Conservation (phyloP, 805 yeast species). For the Yarrowia sp. region DNA sequence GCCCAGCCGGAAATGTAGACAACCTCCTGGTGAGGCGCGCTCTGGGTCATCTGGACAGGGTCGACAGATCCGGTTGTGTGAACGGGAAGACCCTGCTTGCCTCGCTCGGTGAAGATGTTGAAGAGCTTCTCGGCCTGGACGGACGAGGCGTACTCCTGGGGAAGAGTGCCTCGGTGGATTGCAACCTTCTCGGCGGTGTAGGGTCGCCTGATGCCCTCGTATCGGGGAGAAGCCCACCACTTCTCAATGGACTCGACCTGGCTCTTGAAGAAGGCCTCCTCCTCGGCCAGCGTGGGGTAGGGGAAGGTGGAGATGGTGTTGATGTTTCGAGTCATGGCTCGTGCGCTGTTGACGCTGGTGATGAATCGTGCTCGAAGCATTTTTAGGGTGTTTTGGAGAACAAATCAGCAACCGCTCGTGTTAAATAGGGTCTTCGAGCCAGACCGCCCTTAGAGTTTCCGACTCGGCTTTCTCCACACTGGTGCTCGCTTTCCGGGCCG, state of each 20-base stretch:
- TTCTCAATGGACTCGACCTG: constrained; percentile 43
- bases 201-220: constrained; percentile 48
- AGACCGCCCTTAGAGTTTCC: constrained; percentile 11
- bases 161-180: constrained; percentile 51
- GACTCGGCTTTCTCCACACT: constrained; percentile 19
- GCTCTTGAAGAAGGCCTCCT: constrained; percentile 36
- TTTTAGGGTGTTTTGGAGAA: background rate
- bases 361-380: constrained; percentile 24
- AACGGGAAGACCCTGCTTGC: constrained; percentile 47
- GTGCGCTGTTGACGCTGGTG: constrained; percentile 18
- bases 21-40: constrained; percentile 52
- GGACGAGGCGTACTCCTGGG: constrained; percentile 47
- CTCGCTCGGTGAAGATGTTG: constrained; percentile 44
- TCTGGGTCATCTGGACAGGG: constrained; percentile 61
- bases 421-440: constrained; percentile 18
- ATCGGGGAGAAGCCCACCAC: constrained; percentile 55
- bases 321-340: constrained; percentile 24
- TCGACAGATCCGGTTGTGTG: constrained; percentile 62
- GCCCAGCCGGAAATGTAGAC: constrained; percentile 64
- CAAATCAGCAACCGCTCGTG: constrained; percentile 17
- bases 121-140: constrained; percentile 54
- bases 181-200: constrained; percentile 55
- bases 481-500: background rate
- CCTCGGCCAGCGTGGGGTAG: constrained; percentile 40
- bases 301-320: constrained; percentile 40